Evolutionary conservation across 441 rosid species (phyloP).

Genomic region (Breynia disticha): DNA sequence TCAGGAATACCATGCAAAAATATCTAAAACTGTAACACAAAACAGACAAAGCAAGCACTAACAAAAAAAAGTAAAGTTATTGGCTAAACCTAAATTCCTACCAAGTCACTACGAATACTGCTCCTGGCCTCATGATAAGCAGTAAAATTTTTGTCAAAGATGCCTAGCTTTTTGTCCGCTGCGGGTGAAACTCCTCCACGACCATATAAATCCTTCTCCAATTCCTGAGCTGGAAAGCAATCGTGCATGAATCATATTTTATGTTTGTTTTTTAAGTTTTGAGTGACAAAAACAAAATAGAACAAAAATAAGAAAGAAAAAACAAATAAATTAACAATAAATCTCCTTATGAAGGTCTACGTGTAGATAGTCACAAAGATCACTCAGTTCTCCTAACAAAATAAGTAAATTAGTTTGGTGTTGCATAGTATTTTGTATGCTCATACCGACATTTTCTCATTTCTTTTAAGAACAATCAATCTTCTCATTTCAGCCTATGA

Average conservation of each 20-base stretch:
- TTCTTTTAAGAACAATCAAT: no score
- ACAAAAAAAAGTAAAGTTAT: background rate
- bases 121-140: constrained; percentile 94
- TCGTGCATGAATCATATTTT: background rate
- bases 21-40: background rate
- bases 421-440: no score
- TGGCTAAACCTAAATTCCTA: constrained; percentile 18
- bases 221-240: constrained; percentile 73
- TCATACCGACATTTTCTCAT: no score
- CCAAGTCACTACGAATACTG: constrained; percentile 88
- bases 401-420: no score
- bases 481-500: no score
- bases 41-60: background rate
- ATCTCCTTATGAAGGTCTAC: no score
- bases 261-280: no score
- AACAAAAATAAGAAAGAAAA: no score
- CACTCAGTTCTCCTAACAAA: no score
- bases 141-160: constrained; percentile 77
- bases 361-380: no score
- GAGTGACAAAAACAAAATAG: background rate
- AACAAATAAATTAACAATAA: no score
- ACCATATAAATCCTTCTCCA: constrained; percentile 91
- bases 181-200: constrained; percentile 59
- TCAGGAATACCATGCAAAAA: constrained; percentile 2
- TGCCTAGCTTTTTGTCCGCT: constrained; percentile 65